Conservation (phyloP, 495 filamentous ascomycete genomes). For the Penicillium manginii region DNA sequence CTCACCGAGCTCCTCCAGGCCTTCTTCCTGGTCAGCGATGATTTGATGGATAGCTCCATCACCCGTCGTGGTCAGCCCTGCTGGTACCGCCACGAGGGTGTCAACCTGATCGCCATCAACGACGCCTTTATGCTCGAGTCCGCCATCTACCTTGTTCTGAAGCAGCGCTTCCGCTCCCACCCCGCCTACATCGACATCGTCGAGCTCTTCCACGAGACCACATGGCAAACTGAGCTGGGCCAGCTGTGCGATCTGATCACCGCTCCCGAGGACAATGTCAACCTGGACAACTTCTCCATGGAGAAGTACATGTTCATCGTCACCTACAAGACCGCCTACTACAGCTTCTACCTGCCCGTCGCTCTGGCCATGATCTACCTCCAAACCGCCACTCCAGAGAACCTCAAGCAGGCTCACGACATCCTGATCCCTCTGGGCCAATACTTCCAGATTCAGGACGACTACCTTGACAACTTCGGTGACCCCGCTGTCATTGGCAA, state of each 20-base stretch:
- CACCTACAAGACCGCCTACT: constrained; percentile 98
- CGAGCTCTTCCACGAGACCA: constrained; percentile 93
- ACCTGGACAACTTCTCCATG: constrained; percentile 91
- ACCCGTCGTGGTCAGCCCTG: constrained; percentile 92
- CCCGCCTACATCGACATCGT: constrained; percentile 84
- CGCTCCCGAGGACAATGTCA: constrained; percentile 84
- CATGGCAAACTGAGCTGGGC: constrained; percentile 91
- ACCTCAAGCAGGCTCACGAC: constrained; percentile 82
- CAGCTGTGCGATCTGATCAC: constrained; percentile 94
- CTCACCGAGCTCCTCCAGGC: constrained; percentile 97
- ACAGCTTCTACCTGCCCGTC: constrained; percentile 98
- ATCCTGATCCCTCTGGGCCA: constrained; percentile 98
- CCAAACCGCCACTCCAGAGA: constrained; percentile 77
- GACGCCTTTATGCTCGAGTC: constrained; percentile 96
- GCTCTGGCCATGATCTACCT: constrained; percentile 83
- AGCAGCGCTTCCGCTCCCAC: constrained; percentile 88
- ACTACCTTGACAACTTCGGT: constrained; percentile 97
- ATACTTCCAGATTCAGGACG: constrained; percentile 99
- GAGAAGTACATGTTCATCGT: constrained; percentile 98
- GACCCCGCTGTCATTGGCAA: constrained; percentile 95
- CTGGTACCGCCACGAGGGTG: constrained; percentile 87
- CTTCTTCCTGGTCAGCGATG: constrained; percentile 97
- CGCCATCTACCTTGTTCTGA: constrained; percentile 85
- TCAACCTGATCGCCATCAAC: constrained; percentile 96
- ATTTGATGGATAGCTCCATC: constrained; percentile 96